Evolutionary conservation across 345 rosid species (phyloP), one percentile per base, ranked within the genome.

Genomic region (Bruguiera sexangula): DNA sequence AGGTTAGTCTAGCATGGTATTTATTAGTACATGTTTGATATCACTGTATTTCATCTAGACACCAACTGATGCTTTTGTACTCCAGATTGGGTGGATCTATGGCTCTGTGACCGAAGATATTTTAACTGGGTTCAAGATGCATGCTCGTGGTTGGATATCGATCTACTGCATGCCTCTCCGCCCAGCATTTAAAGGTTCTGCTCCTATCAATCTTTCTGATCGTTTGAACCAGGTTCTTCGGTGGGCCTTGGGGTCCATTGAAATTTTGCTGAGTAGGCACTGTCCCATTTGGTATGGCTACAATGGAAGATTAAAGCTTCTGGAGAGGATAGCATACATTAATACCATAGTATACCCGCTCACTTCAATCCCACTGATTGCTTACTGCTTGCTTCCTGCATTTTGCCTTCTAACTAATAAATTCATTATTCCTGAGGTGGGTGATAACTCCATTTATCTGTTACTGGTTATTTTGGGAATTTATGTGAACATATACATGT

Each of bases 71-170:
- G 39, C 9, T 22, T 30, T 31, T 70, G 20, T 66, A 7, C 58
- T 48, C 55, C 84, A 95, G 99, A 90, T 92, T 78, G 99, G 99
- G 65, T 95, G 98, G 98, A 95, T 95, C 75, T 95, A 95, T 66
- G 99, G 99, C 74, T 95, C 99, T 5, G 99, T 95, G 63, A 95
- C 99, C 7, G 99, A 95, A 84, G 99, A 95, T 86, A 95, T 95
- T 85, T 83, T 95, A 71, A 95, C 99, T 30, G 99, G 99, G 72
- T 95, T 95, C 76, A 95, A 95, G 85, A 95, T 95, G 99, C 99
- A 95, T 76, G 94, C 98, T 70, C 99, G 97, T 62, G 99, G 99
- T 43, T 95, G 99, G 99, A 89, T 92, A 71, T 95, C 99, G 20
- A 72, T 95, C 68, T 95, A 95, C 71, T 95, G 99, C 80, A 88